Base-by-base conservation (phyloP, 2,329 filamentous ascomycete genomes). In the Diaporthe nobilis region DNA sequence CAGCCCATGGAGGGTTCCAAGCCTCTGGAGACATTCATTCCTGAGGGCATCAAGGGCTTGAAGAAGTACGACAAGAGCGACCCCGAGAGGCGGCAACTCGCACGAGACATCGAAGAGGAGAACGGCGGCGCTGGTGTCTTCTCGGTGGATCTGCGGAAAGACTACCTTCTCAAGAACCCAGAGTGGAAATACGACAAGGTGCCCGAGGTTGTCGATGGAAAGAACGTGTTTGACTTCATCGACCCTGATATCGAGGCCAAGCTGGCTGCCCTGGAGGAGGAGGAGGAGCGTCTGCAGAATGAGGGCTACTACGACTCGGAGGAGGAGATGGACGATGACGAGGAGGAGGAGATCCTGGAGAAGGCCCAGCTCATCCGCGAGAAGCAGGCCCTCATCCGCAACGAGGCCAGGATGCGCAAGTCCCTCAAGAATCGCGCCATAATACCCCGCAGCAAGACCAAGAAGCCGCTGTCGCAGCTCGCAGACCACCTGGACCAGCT, bases 181-280 rank as follows among this genome's bases (percentile, higher is more conserved):
- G 95, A 97, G 75, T 98, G 97, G 97, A 98, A 98, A 85, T 91
- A 98, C 83, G 97, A 99, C 87, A 95, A 94, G 86, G 94, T 98
- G 73, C 97, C 97, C 44, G 97, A 99, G 85, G 90, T 98, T 67
- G 94, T 96, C 85, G 93, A 98, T 82, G 97, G 97, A 85, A 96
- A 96, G 90, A 99, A 99, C 84, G 94, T 99, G 75, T 97, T 96
- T 87, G 97, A 99, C 85, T 99, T 95, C 85, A 92, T 99, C 82
- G 97, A 98, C 82, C 96, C 96, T 1, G 97, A 99, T 74, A 99
- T 99, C 82, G 97, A 98, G 82, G 90, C 92, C 79, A 98, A 98
- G 88, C 91, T 99, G 68, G 93, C 93, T 71, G 95, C 95, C 74
- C 90, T 99, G 47, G 97, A 99, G 85, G 96, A 96, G 78, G 97